These are phyloP conservation scores for Amauroascus verrucosus DNA, from an alignment of 2,329 filamentous ascomycete species.

Conservation along the genomic window DNA sequence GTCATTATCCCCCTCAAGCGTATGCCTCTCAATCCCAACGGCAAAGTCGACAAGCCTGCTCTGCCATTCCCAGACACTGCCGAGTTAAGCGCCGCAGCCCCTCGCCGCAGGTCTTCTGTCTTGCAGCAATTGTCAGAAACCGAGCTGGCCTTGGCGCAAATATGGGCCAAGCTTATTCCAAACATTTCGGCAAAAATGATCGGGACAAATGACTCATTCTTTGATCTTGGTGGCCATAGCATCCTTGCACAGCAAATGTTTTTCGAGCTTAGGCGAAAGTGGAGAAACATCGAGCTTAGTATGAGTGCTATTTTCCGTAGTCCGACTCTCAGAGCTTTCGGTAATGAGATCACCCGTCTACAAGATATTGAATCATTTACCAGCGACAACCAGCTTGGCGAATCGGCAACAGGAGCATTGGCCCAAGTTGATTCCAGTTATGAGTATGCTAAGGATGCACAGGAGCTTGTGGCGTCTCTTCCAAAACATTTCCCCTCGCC, in stretches of 20 bases:
- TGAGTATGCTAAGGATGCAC: conserved; percentile 43
- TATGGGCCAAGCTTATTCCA: conserved; percentile 63
- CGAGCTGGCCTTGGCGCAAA: conserved; percentile 56
- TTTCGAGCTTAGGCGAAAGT: conserved; percentile 55
- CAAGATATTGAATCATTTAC: conserved; percentile 40
- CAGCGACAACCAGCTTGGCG: conserved; percentile 24
- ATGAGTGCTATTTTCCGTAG: conserved; percentile 18
- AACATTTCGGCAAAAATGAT: conserved; percentile 59
- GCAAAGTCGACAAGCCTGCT: conserved; percentile 69
- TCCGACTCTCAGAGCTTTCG: conserved; percentile 37
- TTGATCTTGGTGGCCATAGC: conserved; percentile 70
- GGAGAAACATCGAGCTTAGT: conserved; percentile 24
- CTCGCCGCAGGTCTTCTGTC: conserved; percentile 41
- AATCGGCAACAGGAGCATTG: conserved; percentile 12
- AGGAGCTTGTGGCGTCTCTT: conserved; percentile 41
- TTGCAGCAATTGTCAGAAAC: conserved; percentile 45
- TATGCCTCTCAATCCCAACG: conserved; percentile 73
- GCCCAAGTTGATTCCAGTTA: conserved; percentile 32
- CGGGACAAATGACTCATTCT: conserved; percentile 55
- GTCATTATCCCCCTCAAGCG: conserved; percentile 62
- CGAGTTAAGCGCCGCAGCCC: conserved; percentile 50
- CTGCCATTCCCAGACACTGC: conserved; percentile 71
- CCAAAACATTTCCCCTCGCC: conserved; percentile 34
- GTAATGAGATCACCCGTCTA: conserved; percentile 44
- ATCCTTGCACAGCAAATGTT: conserved; percentile 74